phyloP scores from a whole-genome alignment of 176 grass and related monocot genomes.

The Coix lacrymajobi region DNA sequence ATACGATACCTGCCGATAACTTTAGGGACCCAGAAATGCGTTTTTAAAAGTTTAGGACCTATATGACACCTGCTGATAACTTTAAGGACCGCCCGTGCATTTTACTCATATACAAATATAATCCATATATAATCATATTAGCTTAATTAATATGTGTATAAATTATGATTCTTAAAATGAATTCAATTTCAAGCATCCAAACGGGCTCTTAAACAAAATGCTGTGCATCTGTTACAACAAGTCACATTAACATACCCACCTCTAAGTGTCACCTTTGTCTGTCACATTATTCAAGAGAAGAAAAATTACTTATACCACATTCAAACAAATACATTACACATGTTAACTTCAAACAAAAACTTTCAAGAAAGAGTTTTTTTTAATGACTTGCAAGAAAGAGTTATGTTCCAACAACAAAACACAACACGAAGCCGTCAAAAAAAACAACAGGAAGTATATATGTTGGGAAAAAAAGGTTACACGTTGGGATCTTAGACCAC shows the following conservation, averaged over 20 bases:
- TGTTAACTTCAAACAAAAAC: neutral
- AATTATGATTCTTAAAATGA: too few relatives aligned
- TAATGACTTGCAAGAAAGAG: neutral
- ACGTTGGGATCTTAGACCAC: neutral
- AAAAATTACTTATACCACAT: neutral
- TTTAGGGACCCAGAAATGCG: too few relatives aligned
- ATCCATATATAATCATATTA: too few relatives aligned
- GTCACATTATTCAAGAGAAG: neutral
- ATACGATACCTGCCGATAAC: too few relatives aligned
- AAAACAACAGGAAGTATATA: neutral
- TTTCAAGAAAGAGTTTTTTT: too few relatives aligned
- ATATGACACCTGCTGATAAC: too few relatives aligned
- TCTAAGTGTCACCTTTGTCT: neutral
- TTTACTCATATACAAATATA: too few relatives aligned
- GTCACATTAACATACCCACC: neutral
- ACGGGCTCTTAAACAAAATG: neutral
- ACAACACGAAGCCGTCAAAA: too few relatives aligned
- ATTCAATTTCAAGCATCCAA: too few relatives aligned
- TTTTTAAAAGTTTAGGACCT: too few relatives aligned
- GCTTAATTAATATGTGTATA: too few relatives aligned
- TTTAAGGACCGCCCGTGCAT: too few relatives aligned
- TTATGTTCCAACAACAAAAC: neutral
- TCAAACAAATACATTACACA: neutral
- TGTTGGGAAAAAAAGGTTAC: neutral
- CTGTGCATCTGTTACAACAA: neutral